These are phyloP conservation scores for Sedum album DNA, from an alignment of 164 flowering plant genomes.

Conservation along the genomic window DNA sequence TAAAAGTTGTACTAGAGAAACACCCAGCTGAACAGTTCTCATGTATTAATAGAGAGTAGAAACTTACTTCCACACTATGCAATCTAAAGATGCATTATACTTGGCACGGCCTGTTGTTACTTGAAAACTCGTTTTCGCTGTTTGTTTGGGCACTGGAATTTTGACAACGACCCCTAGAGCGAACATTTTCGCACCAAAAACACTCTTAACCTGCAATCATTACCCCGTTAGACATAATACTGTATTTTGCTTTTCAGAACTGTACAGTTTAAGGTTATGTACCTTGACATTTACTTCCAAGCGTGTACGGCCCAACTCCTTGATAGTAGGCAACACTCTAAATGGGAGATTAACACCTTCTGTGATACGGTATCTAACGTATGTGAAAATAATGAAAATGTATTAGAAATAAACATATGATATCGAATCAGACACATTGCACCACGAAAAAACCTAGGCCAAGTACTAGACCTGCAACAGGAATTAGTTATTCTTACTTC, in stretches of 20 bases:
- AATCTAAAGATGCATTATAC: slow-evolving; percentile 90
- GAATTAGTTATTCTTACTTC: slow-evolving; percentile 51
- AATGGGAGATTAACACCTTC: slow-evolving; percentile 99
- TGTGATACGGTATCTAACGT: slow-evolving; percentile 82
- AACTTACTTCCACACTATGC: slow-evolving; percentile 99
- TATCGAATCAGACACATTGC: neutral
- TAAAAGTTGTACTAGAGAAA: neutral
- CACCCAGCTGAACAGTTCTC: neutral
- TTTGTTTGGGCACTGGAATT: slow-evolving; percentile 98
- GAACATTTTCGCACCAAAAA: slow-evolving; percentile 98
- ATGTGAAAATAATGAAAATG: neutral
- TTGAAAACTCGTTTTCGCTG: slow-evolving; percentile 96
- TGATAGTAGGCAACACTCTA: slow-evolving; percentile 93
- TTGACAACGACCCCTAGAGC: slow-evolving; percentile 98
- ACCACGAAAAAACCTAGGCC: neutral
- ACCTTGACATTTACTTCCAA: slow-evolving; percentile 99
- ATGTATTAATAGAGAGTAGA: neutral
- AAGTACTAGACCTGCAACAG: neutral
- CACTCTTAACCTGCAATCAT: slow-evolving; percentile 82
- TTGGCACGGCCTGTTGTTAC: slow-evolving; percentile 96
- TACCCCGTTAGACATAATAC: slow-evolving; percentile 7
- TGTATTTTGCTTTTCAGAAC: neutral
- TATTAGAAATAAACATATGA: neutral
- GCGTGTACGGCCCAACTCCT: slow-evolving; percentile 92
- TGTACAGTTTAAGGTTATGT: slow-evolving; percentile 11